Evolutionary conservation across 2,329 filamentous ascomycete genomes (phyloP).

Genomic region (Aspergillus fumigatus): DNA sequence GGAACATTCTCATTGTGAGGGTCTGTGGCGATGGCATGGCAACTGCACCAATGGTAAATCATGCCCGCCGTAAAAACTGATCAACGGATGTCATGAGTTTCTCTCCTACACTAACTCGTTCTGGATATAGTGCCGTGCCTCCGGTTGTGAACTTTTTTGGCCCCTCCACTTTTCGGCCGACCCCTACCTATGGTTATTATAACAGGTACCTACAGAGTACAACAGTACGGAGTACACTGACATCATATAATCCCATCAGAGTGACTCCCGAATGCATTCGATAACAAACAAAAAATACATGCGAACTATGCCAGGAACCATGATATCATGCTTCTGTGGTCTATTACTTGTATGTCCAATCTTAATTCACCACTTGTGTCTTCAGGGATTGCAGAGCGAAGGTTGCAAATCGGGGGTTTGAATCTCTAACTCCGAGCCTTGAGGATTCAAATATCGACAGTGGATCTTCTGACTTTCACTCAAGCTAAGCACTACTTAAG

Average conservation of each 20-base stretch:
- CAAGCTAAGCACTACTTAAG: too few relatives aligned
- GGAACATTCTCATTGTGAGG: neutral
- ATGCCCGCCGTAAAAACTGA: constrained; percentile 3
- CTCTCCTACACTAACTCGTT: neutral
- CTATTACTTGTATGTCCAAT: neutral
- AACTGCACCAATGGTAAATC: constrained; percentile 6
- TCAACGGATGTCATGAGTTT: constrained; percentile 14
- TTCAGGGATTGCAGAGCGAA: neutral
- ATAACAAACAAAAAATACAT: neutral
- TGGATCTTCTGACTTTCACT: neutral
- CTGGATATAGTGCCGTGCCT: constrained; percentile 1
- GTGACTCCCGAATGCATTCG: neutral
- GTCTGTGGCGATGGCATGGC: neutral
- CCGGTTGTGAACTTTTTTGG: neutral
- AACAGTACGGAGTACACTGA: too few relatives aligned
- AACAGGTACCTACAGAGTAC: too few relatives aligned
- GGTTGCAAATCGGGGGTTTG: neutral
- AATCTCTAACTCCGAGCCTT: neutral
- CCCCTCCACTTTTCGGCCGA: constrained; percentile 9
- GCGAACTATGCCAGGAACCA: neutral
- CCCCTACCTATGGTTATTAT: neutral
- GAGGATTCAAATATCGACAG: neutral
- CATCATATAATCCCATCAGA: constrained; percentile 5
- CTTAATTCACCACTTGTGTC: neutral
- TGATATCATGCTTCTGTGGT: neutral